Evolutionary conservation across 2,329 filamentous ascomycete species (phyloP).

Genomic region (Penicillium rolfsii): DNA sequence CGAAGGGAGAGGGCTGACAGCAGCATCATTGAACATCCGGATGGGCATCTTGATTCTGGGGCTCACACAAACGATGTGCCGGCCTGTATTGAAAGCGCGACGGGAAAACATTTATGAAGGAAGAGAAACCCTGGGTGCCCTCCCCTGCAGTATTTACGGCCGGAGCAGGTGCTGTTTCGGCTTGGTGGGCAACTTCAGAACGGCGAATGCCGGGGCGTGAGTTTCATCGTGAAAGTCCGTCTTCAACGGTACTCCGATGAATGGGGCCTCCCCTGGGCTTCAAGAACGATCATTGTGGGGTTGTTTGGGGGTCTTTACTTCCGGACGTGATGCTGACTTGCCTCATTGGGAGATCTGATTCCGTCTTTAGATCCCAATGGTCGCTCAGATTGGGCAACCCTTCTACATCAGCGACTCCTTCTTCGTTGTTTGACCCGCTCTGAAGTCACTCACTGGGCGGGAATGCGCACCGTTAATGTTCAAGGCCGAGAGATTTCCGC

Average conservation of each 20-base stretch:
- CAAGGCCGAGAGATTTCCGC: neutral
- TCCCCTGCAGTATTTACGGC: neutral
- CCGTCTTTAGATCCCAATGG: neutral
- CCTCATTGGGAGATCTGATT: neutral
- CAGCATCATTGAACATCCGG: conserved; percentile 1
- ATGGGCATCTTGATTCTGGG: conserved; percentile 4
- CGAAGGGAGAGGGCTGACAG: neutral
- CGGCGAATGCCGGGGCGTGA: conserved; percentile 2
- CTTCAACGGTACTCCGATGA: neutral
- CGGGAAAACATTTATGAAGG: neutral
- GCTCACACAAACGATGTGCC: neutral
- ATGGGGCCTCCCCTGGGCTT: neutral
- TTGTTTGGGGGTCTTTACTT: neutral
- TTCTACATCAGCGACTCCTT: neutral
- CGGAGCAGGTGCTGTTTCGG: neutral
- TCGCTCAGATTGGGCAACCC: conserved; percentile 2
- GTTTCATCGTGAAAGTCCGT: neutral
- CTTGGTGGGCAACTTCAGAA: neutral
- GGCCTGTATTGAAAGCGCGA: neutral
- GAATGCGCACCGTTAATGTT: neutral
- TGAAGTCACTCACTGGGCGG: neutral
- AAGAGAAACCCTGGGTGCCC: neutral
- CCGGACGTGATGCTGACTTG: neutral
- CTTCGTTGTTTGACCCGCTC: neutral
- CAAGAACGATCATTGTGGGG: conserved; percentile 4